phyloP scores from a whole-genome alignment of 495 filamentous ascomycete species.

The Evernia prunastri region DNA sequence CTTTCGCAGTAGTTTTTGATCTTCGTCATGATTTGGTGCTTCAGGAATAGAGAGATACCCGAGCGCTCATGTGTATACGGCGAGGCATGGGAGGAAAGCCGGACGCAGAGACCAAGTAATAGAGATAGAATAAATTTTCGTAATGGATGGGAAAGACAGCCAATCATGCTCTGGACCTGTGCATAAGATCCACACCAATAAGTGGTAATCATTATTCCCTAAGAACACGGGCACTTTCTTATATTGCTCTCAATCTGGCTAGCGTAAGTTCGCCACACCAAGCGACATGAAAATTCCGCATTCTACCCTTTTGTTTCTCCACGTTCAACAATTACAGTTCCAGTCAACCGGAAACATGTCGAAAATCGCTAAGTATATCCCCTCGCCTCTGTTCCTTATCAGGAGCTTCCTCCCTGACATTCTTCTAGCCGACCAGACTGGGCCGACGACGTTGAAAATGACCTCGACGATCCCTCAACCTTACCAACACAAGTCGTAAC shows the following conservation, averaged over 20 bases:
- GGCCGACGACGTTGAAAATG: conserved; percentile 78
- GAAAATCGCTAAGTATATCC: conserved; percentile 22
- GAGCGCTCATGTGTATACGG: not conserved
- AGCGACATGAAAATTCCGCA: not conserved
- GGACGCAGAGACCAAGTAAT: not conserved
- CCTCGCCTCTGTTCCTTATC: not conserved
- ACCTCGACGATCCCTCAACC: conserved; percentile 72
- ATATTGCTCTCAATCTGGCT: not conserved
- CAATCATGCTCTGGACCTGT: not conserved
- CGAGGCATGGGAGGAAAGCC: not conserved
- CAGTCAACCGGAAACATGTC: conserved; percentile 13
- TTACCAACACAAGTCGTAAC: conserved; percentile 82
- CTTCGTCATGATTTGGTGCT: not conserved
- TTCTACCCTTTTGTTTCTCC: not conserved
- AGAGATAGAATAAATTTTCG: not conserved
- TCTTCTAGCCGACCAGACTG: conserved; percentile 64
- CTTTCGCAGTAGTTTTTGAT: not conserved
- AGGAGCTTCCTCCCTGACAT: not conserved
- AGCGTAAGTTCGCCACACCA: conserved; percentile 2
- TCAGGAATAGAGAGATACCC: not conserved
- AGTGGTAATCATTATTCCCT: no score
- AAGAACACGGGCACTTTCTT: no score
- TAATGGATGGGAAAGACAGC: not conserved
- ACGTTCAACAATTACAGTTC: not conserved
- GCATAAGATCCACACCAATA: not conserved